Percentiles rank a stretch among this genome's conserved stretches.
Evolutionary conservation across 2,329 filamentous ascomycete species (phyloP).

Genomic region (Colletotrichum falcatum): DNA sequence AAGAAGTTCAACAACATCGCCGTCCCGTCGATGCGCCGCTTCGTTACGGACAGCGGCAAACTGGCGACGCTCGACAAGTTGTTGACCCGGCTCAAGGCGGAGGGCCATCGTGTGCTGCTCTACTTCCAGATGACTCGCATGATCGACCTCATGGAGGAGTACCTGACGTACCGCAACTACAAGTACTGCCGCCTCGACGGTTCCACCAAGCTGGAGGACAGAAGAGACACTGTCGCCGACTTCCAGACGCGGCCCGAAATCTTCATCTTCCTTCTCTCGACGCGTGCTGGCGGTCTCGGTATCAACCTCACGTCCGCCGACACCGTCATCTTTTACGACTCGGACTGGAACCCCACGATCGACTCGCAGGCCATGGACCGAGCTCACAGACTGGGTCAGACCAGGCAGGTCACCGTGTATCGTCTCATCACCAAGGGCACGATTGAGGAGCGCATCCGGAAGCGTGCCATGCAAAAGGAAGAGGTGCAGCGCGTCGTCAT

Average conservation of each 20-base stretch:
- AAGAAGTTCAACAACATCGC: constrained; percentile 89
- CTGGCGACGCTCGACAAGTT: constrained; percentile 90
- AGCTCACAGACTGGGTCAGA: constrained; percentile 96
- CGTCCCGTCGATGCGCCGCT: constrained; percentile 96
- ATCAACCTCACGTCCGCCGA: constrained; percentile 98
- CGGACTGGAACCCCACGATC: constrained; percentile 99
- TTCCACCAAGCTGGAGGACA: constrained; percentile 96
- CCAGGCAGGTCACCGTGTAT: constrained; percentile 95
- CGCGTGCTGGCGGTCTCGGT: constrained; percentile 95
- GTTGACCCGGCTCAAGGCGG: constrained; percentile 89
- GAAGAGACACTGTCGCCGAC: constrained; percentile 94
- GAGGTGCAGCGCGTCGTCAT: constrained; percentile 98
- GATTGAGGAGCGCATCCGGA: constrained; percentile 97
- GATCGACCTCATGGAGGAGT: constrained; percentile 99
- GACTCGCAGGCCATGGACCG: constrained; percentile 99
- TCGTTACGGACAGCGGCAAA: constrained; percentile 98
- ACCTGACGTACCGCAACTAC: constrained; percentile 98
- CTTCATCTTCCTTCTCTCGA: constrained; percentile 96
- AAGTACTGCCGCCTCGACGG: constrained; percentile 97
- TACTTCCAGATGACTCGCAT: constrained; percentile 99
- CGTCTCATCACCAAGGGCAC: constrained; percentile 96
- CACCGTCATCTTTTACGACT: constrained; percentile 99
- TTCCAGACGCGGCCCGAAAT: constrained; percentile 96
- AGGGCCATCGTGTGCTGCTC: constrained; percentile 90
- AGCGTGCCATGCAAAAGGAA: constrained; percentile 96